Evolutionary conservation across 208 protist species (phyloP).

Genomic region (Strigomonas galati): DNA sequence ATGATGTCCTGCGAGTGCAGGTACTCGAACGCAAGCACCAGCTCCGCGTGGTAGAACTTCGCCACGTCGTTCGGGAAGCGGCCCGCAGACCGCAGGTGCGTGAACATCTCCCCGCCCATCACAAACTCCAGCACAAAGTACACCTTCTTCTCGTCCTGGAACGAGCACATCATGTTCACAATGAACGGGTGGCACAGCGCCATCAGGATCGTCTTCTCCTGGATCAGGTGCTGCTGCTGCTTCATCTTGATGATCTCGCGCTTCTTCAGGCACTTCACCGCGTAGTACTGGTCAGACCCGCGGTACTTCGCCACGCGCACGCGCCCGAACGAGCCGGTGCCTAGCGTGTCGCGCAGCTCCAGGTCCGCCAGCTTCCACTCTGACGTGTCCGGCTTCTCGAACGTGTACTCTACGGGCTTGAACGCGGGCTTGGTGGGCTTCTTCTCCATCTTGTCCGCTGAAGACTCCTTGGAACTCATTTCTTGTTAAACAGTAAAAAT

Average conservation of each 20-base stretch:
- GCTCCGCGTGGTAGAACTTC: conserved; percentile 92
- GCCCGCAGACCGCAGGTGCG: conserved; percentile 79
- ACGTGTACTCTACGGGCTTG: conserved; percentile 24
- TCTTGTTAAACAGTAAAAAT: neutral
- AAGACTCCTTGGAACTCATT: neutral
- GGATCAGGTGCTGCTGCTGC: conserved; percentile 82
- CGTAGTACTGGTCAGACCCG: conserved; percentile 80
- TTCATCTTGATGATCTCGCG: conserved; percentile 86
- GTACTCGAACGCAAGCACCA: conserved; percentile 90
- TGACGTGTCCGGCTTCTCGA: conserved; percentile 69
- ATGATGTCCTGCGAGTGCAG: conserved; percentile 90
- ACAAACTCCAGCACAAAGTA: conserved; percentile 94
- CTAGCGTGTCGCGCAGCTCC: conserved; percentile 83
- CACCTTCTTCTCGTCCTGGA: conserved; percentile 91
- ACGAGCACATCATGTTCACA: conserved; percentile 92
- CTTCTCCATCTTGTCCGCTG: conserved; percentile 3
- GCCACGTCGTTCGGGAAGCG: conserved; percentile 84
- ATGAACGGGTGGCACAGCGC: conserved; percentile 92
- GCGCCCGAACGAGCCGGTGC: conserved; percentile 91
- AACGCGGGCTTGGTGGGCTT: conserved; percentile 11
- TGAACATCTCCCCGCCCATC: conserved; percentile 90
- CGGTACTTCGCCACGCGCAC: conserved; percentile 88
- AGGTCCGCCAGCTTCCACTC: conserved; percentile 84
- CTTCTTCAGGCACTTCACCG: conserved; percentile 91
- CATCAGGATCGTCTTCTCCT: conserved; percentile 91